phyloP scores from a whole-genome alignment of 805 yeast genomes.

The Jamesozyma spencerorum region DNA sequence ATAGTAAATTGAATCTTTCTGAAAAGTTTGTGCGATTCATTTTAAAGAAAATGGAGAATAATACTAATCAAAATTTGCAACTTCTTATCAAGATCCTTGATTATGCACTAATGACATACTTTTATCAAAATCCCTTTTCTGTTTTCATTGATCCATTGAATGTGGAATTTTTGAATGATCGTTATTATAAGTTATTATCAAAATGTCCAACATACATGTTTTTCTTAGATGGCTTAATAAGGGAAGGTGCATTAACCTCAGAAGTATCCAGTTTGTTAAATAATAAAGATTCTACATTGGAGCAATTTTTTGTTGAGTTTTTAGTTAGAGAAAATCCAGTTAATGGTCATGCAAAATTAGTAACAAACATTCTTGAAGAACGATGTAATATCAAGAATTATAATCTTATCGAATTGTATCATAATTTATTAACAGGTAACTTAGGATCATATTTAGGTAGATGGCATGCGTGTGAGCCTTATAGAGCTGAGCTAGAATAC shows the following conservation, averaged over 20 bases:
- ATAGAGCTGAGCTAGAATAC: constrained; percentile 17
- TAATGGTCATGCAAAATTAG: constrained; percentile 25
- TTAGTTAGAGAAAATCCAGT: constrained; percentile 29
- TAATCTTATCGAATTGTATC: constrained; percentile 26
- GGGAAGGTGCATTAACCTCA: constrained; percentile 19
- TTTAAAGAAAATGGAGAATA: constrained; percentile 27
- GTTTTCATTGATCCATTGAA: constrained; percentile 30
- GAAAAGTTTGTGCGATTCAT: constrained; percentile 24
- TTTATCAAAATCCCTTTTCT: constrained; percentile 29
- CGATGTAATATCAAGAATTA: constrained; percentile 20
- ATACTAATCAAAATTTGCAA: constrained; percentile 26
- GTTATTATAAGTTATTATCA: constrained; percentile 19
- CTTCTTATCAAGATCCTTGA: constrained; percentile 27
- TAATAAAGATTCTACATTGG: constrained; percentile 19
- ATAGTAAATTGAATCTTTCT: constrained; percentile 28
- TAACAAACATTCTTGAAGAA: constrained; percentile 20
- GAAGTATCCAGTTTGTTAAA: constrained; percentile 21
- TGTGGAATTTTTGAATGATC: constrained; percentile 20
- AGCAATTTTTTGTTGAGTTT: constrained; percentile 27
- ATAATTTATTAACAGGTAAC: constrained; percentile 20
- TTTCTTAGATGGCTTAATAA: constrained; percentile 26
- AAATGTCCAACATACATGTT: constrained; percentile 30
- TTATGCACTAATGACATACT: constrained; percentile 29
- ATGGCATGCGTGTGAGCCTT: constrained; percentile 22
- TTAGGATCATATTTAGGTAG: constrained; percentile 15